phyloP scores from a whole-genome alignment of 2,329 filamentous ascomycete genomes.

The Phaeosphaeriaceae sp. region DNA sequence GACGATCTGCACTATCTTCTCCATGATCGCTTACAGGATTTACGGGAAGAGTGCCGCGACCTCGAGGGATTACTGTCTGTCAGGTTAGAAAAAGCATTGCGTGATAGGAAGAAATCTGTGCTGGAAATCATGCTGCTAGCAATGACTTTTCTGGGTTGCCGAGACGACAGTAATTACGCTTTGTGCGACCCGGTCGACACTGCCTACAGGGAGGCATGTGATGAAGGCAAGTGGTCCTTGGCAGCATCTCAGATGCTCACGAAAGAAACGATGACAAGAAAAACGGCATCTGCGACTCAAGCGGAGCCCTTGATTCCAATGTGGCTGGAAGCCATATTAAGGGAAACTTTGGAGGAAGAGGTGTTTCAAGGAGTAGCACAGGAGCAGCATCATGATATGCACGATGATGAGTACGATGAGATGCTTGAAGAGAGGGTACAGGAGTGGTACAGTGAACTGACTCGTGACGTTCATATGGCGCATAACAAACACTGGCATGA shows the following conservation, averaged over 20 bases:
- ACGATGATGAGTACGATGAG: too few relatives aligned
- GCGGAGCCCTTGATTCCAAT: too few relatives aligned
- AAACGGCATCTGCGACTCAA: too few relatives aligned
- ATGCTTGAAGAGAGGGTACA: not conserved
- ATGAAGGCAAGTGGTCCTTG: not conserved
- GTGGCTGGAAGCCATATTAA: too few relatives aligned
- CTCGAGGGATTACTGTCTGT: not conserved
- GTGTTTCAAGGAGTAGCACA: too few relatives aligned
- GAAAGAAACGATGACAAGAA: too few relatives aligned
- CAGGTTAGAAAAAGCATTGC: not conserved
- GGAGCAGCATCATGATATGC: too few relatives aligned
- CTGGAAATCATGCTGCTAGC: not conserved
- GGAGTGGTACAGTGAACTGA: not conserved
- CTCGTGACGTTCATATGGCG: not conserved
- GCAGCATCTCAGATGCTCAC: not conserved
- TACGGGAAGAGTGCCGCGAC: not conserved
- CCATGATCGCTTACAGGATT: not conserved
- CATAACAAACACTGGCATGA: not conserved
- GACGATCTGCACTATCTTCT: not conserved
- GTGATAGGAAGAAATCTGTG: not conserved
- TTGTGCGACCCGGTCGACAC: not conserved
- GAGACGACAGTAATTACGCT: not conserved
- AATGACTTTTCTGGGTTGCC: not conserved
- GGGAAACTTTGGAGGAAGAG: not conserved
- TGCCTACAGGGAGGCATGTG: not conserved